Base-by-base conservation (phyloP, 2,329 filamentous ascomycete species). In the Aspergillus alliaceus region DNA sequence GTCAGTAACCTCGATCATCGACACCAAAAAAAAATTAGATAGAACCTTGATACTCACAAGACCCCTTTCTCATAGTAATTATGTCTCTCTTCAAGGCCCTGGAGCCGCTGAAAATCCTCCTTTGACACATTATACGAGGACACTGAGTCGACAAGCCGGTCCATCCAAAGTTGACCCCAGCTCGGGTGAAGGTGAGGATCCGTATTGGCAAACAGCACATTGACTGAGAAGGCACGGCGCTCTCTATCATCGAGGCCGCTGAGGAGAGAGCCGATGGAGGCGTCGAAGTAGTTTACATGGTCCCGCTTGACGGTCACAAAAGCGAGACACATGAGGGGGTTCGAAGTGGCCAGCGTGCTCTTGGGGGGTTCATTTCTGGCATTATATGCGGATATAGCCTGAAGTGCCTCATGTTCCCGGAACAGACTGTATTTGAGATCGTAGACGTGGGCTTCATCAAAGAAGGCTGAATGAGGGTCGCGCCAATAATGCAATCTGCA, bases 391-490 rank as follows among this genome's bases (percentile, higher is more conserved):
- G 65, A 59, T 31, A 67, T 63, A 27, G 63, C 63, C 25, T 66
- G 64, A 8, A 48, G 49, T 6, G 60, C 63, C 46, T 68, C 58
- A 18, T 56, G 64, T 50, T 69, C 67, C 5, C 67, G 63, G 20
- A 48, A 51, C n/a, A 68, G 60, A 51, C 66, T 69, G 46, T 69
- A 69, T 47, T 65, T 60, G 29, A 63, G 53, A 35, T 69, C 62
- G 56, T 67, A 69, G 8, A 68, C 67, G 42, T 65, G 39, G 25
- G 51, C 31, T 24, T 65, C 63, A 15, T 65, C 48, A 55, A 69
- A 69, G 42, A 69, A 69, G 4, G 66, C 66, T 3, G 66, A 70
- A 56, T 70, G 66, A 32, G 65, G 64, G 18, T 70, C 65, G 2
- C 66, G 63, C 67, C 66, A 70, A 56, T 62, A 65, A 7, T 52